phyloP scores from a whole-genome alignment of 345 rosid genomes.

The Syzygium oleosum region DNA sequence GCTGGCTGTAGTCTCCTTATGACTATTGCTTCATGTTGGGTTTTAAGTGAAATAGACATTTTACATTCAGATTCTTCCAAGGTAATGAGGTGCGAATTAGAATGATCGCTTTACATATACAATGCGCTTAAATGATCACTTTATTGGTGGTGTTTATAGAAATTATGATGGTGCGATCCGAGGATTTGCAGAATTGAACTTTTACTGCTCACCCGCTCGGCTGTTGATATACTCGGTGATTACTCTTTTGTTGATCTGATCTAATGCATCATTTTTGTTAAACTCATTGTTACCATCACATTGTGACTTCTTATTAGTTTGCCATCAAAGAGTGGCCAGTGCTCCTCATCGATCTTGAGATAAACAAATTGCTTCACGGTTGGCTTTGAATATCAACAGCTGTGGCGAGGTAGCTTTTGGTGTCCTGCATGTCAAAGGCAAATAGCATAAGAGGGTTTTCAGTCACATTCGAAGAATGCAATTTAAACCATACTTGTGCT shows the following conservation, averaged over 20 bases:
- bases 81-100: neutral
- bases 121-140: neutral
- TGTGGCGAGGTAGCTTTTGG: neutral
- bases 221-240: neutral
- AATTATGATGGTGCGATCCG: neutral
- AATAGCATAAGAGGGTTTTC: neutral
- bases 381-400: neutral
- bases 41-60: too few species aligned
- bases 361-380: neutral
- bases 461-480: neutral
- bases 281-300: neutral
- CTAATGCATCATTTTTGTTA: neutral
- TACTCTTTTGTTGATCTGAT: neutral
- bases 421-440: neutral
- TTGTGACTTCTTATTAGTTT: neutral
- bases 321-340: neutral
- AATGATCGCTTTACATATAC: neutral
- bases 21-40: neutral
- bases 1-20: neutral
- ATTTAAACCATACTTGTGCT: too few species aligned
- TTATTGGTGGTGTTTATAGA: neutral
- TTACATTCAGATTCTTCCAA: neutral
- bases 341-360: neutral
- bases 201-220: too few species aligned
- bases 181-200: neutral